These are phyloP conservation scores for Phytopythium kandeliae DNA, from an alignment of 352 stramenopile species.

Conservation along the genomic window DNA sequence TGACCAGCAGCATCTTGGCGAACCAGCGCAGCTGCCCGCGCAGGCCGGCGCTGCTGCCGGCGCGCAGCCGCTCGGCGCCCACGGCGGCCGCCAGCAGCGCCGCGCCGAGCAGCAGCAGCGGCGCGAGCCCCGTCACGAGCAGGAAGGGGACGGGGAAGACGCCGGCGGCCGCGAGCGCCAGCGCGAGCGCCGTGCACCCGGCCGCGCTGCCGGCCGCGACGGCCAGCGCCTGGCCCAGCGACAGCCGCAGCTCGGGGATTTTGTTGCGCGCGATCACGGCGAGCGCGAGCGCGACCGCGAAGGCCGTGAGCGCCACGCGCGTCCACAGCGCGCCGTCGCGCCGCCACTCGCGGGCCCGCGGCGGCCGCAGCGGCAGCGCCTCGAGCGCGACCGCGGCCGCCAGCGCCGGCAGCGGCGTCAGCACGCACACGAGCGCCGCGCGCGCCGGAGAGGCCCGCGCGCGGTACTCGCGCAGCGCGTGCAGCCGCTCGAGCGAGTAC, in stretches of 20 bases:
- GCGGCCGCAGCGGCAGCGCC: neutral
- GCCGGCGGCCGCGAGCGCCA: neutral
- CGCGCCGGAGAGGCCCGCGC: constrained; percentile 15
- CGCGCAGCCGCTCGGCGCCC: constrained; percentile 5
- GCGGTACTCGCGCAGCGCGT: constrained; percentile 29
- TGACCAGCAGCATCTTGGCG: constrained; percentile 16
- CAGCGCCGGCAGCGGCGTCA: constrained; percentile 21
- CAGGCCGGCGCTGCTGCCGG: constrained; percentile 8
- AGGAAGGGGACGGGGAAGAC: constrained; percentile 28
- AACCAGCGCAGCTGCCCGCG: constrained; percentile 19
- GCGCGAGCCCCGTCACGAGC: constrained; percentile 2
- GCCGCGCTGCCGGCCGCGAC: neutral
- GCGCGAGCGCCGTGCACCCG: neutral
- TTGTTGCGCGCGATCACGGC: constrained; percentile 6
- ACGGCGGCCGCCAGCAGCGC: constrained; percentile 9
- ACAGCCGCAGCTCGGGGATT: constrained; percentile 4
- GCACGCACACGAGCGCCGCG: constrained; percentile 15
- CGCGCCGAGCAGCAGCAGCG: constrained; percentile 1
- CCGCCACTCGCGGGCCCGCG: neutral
- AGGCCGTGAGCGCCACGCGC: constrained; percentile 3
- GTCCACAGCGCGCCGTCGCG: neutral
- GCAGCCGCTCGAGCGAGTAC: constrained; percentile 33
- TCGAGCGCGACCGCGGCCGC: constrained; percentile 2
- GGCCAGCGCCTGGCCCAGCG: neutral
- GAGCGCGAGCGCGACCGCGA: constrained; percentile 1